phyloP scores from a whole-genome alignment of 768 basidiomycete genomes.

The Solioccasus polychromus region DNA sequence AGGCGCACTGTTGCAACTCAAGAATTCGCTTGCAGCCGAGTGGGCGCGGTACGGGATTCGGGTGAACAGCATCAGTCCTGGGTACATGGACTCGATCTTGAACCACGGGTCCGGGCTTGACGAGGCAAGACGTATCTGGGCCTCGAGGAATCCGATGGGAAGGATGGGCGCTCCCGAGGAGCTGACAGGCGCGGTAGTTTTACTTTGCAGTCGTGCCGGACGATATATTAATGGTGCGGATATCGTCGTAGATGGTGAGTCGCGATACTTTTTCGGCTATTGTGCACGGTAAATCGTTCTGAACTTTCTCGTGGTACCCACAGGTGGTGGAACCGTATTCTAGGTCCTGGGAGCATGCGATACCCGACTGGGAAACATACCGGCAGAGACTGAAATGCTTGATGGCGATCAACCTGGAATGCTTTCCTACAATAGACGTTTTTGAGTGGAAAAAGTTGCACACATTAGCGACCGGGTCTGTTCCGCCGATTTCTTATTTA shows the following conservation, averaged over 20 bases:
- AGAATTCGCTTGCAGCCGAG: conserved; percentile 39
- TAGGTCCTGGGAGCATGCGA: conserved; percentile 1
- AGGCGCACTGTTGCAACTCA: conserved; percentile 39
- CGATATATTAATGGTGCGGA: conserved; percentile 43
- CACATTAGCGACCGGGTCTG: background rate
- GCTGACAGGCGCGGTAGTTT: conserved; percentile 36
- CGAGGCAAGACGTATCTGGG: conserved; percentile 35
- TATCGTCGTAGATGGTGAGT: conserved; percentile 41
- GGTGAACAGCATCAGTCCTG: conserved; percentile 43
- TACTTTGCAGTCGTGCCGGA: conserved; percentile 42
- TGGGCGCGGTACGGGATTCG: conserved; percentile 41
- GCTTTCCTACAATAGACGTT: background rate
- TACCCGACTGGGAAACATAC: background rate
- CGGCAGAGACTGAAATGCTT: background rate
- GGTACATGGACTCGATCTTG: conserved; percentile 43
- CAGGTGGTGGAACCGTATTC: conserved; percentile 24
- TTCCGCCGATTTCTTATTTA: background rate
- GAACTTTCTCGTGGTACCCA: background rate
- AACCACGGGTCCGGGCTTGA: conserved; percentile 35
- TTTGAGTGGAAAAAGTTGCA: background rate
- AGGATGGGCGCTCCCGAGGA: conserved; percentile 43
- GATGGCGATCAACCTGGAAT: background rate
- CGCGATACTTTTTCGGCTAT: background rate
- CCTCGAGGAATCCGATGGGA: conserved; percentile 40
- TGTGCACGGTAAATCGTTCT: background rate